phyloP scores from a whole-genome alignment of 2,329 filamentous ascomycete genomes.

The Pseudogymnoascus pannorum region DNA sequence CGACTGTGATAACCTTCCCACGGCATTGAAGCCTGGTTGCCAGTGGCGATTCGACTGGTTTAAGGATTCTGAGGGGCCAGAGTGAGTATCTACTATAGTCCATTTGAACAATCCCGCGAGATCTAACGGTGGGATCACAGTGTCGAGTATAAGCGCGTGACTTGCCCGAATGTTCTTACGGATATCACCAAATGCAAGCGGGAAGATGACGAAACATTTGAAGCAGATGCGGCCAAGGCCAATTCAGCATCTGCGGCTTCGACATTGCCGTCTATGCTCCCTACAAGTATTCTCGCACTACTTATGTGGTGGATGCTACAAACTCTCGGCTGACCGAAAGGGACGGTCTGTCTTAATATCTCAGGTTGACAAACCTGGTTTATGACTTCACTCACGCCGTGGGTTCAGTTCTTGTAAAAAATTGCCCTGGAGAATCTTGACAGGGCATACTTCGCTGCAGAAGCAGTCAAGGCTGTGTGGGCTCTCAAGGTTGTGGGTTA shows the following conservation, averaged over 20 bases:
- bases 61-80: not conserved
- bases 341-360: conserved; percentile 2
- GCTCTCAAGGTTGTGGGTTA: not conserved
- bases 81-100: not conserved
- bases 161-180: not conserved
- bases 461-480: not conserved
- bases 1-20: not conserved
- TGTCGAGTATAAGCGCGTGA: conserved; percentile 1
- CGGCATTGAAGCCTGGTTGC: not conserved
- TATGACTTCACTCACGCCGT: not conserved
- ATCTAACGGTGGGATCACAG: not conserved
- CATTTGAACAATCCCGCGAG: not conserved
- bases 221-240: not conserved
- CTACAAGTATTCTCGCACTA: not conserved
- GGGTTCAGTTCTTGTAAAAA: conserved; percentile 6
- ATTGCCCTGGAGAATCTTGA: not conserved
- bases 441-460: not conserved
- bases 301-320: not conserved
- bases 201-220: conserved; percentile 10
- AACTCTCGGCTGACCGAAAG: not conserved
- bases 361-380: not conserved
- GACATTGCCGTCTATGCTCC: not conserved
- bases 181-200: conserved; percentile 1
- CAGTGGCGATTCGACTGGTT: conserved; percentile 8
- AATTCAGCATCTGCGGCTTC: not conserved